phyloP scores from a whole-genome alignment of 352 stramenopile genomes.

The Thalassiosira ordinaria region DNA sequence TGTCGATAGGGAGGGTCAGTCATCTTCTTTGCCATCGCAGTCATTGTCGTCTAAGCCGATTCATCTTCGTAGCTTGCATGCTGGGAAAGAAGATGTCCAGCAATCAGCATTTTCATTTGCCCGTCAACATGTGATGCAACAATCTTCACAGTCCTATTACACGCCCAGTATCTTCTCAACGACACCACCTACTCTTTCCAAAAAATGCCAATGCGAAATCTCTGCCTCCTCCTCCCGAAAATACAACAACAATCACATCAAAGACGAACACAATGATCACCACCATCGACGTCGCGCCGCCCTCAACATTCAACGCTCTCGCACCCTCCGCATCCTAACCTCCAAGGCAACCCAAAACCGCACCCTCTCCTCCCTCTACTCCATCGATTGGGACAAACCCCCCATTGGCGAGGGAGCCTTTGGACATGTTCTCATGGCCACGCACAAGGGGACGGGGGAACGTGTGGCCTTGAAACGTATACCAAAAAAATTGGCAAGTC shows the following conservation, averaged over 20 bases:
- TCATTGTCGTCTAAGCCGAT: too few species aligned
- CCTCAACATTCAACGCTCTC: slow-evolving; percentile 48
- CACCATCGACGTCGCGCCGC: slow-evolving; percentile 33
- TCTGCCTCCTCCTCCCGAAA: neutral
- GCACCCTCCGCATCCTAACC: slow-evolving; percentile 51
- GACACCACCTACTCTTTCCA: neutral
- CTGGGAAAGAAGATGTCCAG: too few species aligned
- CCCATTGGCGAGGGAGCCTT: slow-evolving; percentile 71
- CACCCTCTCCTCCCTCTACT: slow-evolving; percentile 48
- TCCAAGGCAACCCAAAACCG: slow-evolving; percentile 32
- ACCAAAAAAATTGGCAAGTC: neutral
- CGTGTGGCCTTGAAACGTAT: neutral
- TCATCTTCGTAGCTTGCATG: neutral
- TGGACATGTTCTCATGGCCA: slow-evolving; percentile 55
- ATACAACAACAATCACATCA: neutral
- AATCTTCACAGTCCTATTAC: neutral
- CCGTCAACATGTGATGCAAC: neutral
- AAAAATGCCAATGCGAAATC: slow-evolving; percentile 13
- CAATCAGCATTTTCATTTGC: too few species aligned
- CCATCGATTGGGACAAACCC: slow-evolving; percentile 47
- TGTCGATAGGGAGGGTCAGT: neutral
- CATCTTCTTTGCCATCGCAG: neutral
- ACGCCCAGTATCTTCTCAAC: neutral
- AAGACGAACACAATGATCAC: neutral
- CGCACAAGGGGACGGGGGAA: neutral